A percentile compares a stretch with the other conserved stretches of the same genome.
These are phyloP conservation scores for Ephemerocybe angulata DNA, from an alignment of 768 basidiomycete species.

Conservation along the genomic window DNA sequence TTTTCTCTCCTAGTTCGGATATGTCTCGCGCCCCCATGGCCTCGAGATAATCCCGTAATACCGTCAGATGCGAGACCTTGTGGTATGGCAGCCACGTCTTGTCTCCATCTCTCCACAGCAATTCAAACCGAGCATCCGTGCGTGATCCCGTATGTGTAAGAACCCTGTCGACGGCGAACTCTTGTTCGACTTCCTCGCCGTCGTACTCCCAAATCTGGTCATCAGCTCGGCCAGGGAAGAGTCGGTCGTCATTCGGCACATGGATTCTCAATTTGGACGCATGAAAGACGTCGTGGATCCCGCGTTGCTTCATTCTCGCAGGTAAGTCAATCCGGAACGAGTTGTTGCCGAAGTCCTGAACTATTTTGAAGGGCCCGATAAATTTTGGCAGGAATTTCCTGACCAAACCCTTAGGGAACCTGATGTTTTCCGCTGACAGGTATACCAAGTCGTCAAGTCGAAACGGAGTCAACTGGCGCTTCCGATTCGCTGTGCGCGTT, in stretches of 20 bases:
- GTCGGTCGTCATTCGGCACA: constrained; percentile 21
- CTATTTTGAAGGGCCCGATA: constrained; percentile 35
- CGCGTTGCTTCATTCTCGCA: not conserved
- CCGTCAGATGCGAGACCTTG: constrained; percentile 22
- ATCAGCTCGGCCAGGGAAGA: constrained; percentile 30
- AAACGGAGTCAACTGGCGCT: constrained; percentile 16
- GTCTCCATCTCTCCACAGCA: constrained; percentile 31
- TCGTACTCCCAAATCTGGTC: constrained; percentile 37
- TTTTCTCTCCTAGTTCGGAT: not conserved
- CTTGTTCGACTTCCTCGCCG: constrained; percentile 19
- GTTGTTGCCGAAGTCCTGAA: constrained; percentile 17
- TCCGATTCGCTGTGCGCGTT: constrained; percentile 26
- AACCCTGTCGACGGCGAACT: constrained; percentile 37
- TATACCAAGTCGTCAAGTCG: constrained; percentile 27
- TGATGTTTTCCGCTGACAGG: constrained; percentile 34
- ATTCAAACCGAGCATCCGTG: constrained; percentile 18
- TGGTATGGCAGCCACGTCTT: constrained; percentile 29
- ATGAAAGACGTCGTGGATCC: constrained; percentile 30
- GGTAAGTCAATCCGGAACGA: constrained; percentile 26
- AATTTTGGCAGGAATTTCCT: constrained; percentile 34
- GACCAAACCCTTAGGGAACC: constrained; percentile 25
- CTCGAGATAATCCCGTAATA: constrained; percentile 28
- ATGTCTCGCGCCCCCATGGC: constrained; percentile 3
- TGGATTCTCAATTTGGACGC: constrained; percentile 25
- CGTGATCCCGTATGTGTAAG: constrained; percentile 20